These are phyloP conservation scores for Globisporangium megalacanthum DNA, from an alignment of 352 stramenopile genomes.

Conservation along the genomic window DNA sequence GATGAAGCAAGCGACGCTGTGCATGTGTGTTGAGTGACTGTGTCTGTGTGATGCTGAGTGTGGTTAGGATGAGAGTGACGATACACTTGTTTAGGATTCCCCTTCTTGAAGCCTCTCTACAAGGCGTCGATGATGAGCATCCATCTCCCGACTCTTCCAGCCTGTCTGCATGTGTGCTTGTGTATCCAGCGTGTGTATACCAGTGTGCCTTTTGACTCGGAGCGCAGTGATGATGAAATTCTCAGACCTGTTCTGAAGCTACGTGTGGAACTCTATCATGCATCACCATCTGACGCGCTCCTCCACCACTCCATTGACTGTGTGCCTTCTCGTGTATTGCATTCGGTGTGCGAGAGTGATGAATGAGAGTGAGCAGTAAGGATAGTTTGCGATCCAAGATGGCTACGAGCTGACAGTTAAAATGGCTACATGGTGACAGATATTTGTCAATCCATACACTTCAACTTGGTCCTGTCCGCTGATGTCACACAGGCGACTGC, in stretches of 20 bases:
- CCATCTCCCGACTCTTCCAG: constrained; percentile 32
- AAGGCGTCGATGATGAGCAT: constrained; percentile 73
- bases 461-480: no score
- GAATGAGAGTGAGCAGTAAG: no score
- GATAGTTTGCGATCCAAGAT: no score
- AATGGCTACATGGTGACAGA: no score
- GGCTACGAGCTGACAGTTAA: no score
- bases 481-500: no score
- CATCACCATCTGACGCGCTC: constrained; percentile 82
- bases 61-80: constrained; percentile 41
- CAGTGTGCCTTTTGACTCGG: background rate
- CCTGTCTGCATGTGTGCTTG: constrained; percentile 1
- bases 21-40: constrained; percentile 15
- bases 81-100: constrained; percentile 82
- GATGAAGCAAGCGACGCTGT: constrained; percentile 62
- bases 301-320: constrained; percentile 1
- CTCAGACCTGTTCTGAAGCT: constrained; percentile 89
- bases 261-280: constrained; percentile 84
- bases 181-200: constrained; percentile 7
- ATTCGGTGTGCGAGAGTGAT: no score
- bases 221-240: constrained; percentile 77
- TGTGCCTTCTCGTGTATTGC: background rate
- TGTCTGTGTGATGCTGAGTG: constrained; percentile 1
- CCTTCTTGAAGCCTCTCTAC: constrained; percentile 76
- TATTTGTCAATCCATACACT: no score